Conservation (phyloP, 2,329 filamentous ascomycete species). For the Blastomyces gilchristii region DNA sequence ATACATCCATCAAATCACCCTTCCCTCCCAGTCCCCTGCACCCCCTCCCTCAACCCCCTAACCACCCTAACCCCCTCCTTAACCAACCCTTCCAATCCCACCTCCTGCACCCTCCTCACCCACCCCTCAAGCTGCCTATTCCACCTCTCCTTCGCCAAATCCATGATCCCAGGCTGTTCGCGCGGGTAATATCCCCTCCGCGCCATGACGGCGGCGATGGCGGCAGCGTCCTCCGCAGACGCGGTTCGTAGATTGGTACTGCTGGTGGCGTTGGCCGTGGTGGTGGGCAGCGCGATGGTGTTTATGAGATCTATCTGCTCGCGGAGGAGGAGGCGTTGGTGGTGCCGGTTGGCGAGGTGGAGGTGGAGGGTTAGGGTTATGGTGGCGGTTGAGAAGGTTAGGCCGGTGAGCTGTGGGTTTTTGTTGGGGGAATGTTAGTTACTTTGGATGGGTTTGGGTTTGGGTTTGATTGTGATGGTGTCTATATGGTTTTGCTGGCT, state of each 20-base stretch:
- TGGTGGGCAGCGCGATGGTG: constrained; percentile 25
- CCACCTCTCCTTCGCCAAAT: constrained; percentile 66
- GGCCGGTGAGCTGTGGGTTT: constrained; percentile 54
- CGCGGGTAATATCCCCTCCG: constrained; percentile 13
- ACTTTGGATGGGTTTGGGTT: no score
- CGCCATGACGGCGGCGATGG: constrained; percentile 13
- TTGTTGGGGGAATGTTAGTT: no score
- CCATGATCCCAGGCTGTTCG: constrained; percentile 37
- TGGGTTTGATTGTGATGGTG: no score
- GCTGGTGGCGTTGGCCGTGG: not conserved
- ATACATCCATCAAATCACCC: constrained; percentile 1
- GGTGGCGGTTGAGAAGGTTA: constrained; percentile 62
- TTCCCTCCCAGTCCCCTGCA: constrained; percentile 1
- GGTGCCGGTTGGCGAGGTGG: constrained; percentile 56
- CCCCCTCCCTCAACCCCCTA: constrained; percentile 6
- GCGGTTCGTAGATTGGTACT: not conserved
- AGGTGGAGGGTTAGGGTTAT: constrained; percentile 62
- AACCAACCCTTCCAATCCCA: constrained; percentile 54
- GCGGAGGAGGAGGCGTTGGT: constrained; percentile 36
- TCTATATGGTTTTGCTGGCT: no score
- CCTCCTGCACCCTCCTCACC: constrained; percentile 55
- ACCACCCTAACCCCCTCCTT: constrained; percentile 35
- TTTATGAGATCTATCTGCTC: constrained; percentile 36
- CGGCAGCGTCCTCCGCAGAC: not conserved
- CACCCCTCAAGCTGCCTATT: constrained; percentile 61